Evolutionary conservation across 1,139 yeast species (phyloP), one percentile per base, ranked within the genome.

Genomic region (Blastobotrys buckinghamii): DNA sequence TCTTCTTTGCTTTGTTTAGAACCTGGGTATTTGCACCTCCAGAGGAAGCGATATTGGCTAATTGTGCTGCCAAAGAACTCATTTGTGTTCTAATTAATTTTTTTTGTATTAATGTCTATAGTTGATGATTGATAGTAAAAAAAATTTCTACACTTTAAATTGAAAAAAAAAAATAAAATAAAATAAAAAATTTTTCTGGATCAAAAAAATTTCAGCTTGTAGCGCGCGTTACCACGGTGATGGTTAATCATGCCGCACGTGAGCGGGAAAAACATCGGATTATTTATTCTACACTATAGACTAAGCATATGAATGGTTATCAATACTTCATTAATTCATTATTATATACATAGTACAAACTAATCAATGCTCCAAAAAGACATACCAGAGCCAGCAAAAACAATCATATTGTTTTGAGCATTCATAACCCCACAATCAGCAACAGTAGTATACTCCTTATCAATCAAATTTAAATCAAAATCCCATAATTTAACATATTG

Each of bases 341-440:
- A n/a, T n/a, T n/a, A n/a, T n/a, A n/a, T n/a, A n/a, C n/a, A n/a
- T n/a, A n/a, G n/a, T n/a, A n/a, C n/a, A n/a, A n/a, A 26, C 6
- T 33, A 9, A 9, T 33, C 8, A 15, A 38, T 15, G 6, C 37
- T 38, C 63, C 63, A 59, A 29, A 51, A 50, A 7, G 63, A 60
- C 15, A 61, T 39, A 0, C 69, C 69, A 2, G 67, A 59, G 2
- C 69, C 69, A 7, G 64, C 69, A 34, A 63, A 41, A 16, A 55
- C 35, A 13, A 56, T 30, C 8, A 41, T 33, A 20, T 27, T 40
- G 20, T 45, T 16, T 10, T 26, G 44, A 15, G 48, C 45, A 42
- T 55, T 60, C 39, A 79, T 65, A 49, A 89, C 81, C 0, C 96
- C 97, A 0, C 96, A 86, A 61, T 92, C 98, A 0, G 97, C 95